Conservation (phyloP, 192 early-diverging fungal genomes). For the Coemansia sp. region DNA sequence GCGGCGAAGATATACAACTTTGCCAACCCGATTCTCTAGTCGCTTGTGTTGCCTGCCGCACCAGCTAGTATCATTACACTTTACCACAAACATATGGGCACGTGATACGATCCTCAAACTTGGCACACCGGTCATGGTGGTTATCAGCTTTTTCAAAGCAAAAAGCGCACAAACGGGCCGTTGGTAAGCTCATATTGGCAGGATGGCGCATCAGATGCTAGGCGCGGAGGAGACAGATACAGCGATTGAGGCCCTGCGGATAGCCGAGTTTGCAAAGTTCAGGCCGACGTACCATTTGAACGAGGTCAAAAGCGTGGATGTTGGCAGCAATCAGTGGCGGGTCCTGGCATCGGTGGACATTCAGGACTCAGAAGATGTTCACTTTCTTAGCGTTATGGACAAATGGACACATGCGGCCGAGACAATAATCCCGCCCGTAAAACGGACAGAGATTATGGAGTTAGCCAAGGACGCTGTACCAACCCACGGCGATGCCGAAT, state of each 20-base stretch:
- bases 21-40: conserved; percentile 55
- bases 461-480: no score
- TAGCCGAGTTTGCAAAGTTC: conserved; percentile 44
- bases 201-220: background rate
- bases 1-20: conserved; percentile 59
- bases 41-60: background rate
- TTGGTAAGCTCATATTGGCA: no score
- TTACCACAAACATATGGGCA: background rate
- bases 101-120: conserved; percentile 14
- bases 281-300: conserved; percentile 30
- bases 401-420: conserved; percentile 61
- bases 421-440: conserved; percentile 59
- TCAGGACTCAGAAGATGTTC: conserved; percentile 21
- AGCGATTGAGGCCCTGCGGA: conserved; percentile 22
- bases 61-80: background rate
- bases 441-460: conserved; percentile 43
- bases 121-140: no score
- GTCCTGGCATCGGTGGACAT: conserved; percentile 26
- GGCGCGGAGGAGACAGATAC: conserved; percentile 33
- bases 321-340: conserved; percentile 18
- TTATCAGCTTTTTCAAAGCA: no score
- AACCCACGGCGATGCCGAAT: background rate
- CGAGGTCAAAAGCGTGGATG: conserved; percentile 1
- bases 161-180: no score
- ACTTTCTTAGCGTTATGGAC: conserved; percentile 45